Percentiles rank a stretch among this genome's conserved stretches.
Conservation (phyloP, 495 filamentous ascomycete species). For the Neurospora sp. region DNA sequence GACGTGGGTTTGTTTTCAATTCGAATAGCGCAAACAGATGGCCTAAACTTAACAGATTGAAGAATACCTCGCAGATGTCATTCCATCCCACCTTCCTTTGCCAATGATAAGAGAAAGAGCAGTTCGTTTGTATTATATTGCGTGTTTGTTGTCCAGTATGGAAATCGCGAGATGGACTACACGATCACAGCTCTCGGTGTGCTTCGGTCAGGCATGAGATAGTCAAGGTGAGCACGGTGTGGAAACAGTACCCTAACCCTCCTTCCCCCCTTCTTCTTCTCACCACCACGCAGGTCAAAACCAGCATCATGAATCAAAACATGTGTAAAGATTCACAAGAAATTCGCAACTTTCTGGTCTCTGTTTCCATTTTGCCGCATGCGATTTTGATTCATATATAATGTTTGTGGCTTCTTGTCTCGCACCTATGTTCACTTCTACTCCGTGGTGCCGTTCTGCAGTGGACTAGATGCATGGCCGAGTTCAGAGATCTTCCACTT, state of each 20-base stretch:
- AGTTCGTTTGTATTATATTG: neutral
- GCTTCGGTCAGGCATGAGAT: neutral
- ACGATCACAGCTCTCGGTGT: neutral
- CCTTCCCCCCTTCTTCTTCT: neutral
- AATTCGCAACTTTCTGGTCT: constrained; percentile 1
- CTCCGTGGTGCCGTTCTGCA: neutral
- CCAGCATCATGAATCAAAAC: neutral
- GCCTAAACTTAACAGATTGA: neutral
- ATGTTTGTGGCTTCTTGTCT: neutral
- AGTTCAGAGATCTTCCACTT: neutral
- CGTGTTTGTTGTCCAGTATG: neutral
- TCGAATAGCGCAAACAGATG: neutral
- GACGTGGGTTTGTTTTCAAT: neutral
- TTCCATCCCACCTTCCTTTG: neutral
- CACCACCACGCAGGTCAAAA: neutral
- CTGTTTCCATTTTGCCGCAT: neutral
- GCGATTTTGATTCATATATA: neutral
- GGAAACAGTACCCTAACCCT: neutral
- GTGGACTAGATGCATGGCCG: neutral
- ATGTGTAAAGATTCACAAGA: neutral
- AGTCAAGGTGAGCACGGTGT: neutral
- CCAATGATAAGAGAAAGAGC: neutral
- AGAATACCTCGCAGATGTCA: neutral
- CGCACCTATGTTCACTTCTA: neutral
- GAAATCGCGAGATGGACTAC: neutral